These are phyloP conservation scores for Solanum microdontum DNA, from an alignment of 257 asterid species.

Conservation along the genomic window DNA sequence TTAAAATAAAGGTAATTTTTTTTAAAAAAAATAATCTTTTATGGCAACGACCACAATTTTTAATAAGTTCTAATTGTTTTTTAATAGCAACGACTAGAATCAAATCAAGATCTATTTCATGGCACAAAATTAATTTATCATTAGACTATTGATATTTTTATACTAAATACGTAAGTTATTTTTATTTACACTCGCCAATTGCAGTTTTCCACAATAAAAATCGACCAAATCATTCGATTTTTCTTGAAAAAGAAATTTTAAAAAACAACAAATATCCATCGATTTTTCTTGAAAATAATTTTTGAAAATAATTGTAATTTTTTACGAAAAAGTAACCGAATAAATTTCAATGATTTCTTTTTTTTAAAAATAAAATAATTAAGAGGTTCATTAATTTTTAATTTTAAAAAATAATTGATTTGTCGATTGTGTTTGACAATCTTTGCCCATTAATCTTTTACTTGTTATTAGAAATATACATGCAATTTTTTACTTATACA, in stretches of 20 bases:
- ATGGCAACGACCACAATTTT: too few relatives aligned
- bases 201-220: not conserved
- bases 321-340: too few relatives aligned
- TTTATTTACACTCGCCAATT: not conserved
- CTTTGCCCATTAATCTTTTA: too few relatives aligned
- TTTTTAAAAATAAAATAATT: too few relatives aligned
- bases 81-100: not conserved
- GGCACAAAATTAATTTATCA: not conserved
- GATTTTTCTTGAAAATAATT: too few relatives aligned
- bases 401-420: not conserved
- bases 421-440: not conserved
- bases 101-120: not conserved
- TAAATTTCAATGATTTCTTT: too few relatives aligned
- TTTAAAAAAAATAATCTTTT: too few relatives aligned
- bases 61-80: too few relatives aligned
- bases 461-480: too few relatives aligned
- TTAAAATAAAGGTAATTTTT: not conserved
- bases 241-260: not conserved
- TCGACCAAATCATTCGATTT: not conserved
- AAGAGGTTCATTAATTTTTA: not conserved
- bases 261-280: not conserved
- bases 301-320: too few relatives aligned
- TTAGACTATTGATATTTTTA: too few relatives aligned
- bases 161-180: not conserved
- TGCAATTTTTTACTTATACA: not conserved